Evolutionary conservation across 1,139 yeast genomes (phyloP), one percentile per base, ranked within the genome.

Genomic region (Kluyveromyces marxianus): DNA sequence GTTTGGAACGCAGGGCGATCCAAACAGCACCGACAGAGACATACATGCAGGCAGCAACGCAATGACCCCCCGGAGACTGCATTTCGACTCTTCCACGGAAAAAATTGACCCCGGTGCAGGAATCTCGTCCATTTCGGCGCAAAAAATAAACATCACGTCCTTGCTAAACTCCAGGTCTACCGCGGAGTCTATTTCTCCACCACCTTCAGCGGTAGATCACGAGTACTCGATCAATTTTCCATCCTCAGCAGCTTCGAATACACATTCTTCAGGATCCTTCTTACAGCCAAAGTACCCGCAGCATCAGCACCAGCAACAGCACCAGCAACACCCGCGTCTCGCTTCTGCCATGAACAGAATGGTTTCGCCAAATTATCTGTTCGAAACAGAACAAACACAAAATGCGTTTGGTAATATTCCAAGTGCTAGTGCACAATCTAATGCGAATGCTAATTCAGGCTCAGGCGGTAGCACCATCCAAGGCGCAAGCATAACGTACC

Each of bases 61-160:
- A n/a, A 46, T 56, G 39, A 56, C 59, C 3, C 60, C 59, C n/a
- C 52, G 50, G 36, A 52, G 54, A 32, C 48, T 57, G 34, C 52
- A 52, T 47, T 56, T 56, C 45, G 53, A 55, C 34, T 51, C 45
- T 44, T 51, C 51, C 30, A 53, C 53, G 25, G 45, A 52, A 24
- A 50, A 50, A 5, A 55, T 56, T 10, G 60, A 57, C 40, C 60
- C 60, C n/a, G 48, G 53, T 32, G 55, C 53, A 10, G 42, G 41
- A 31, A 42, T 39, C 37, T 45, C 47, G 27, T 48, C 42, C 27
- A 47, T 44, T 36, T 38, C 50, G 30, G 50, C 51, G 31, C 48
- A 51, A 28, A 55, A 53, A 47, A 54, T 58, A 36, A 54, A 54
- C 37, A 55, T 59, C 28, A 52, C 60, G 14, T 54, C 58, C 26